Conservation (phyloP, 1,139 yeast species). For the Sugiyamaella japonica region DNA sequence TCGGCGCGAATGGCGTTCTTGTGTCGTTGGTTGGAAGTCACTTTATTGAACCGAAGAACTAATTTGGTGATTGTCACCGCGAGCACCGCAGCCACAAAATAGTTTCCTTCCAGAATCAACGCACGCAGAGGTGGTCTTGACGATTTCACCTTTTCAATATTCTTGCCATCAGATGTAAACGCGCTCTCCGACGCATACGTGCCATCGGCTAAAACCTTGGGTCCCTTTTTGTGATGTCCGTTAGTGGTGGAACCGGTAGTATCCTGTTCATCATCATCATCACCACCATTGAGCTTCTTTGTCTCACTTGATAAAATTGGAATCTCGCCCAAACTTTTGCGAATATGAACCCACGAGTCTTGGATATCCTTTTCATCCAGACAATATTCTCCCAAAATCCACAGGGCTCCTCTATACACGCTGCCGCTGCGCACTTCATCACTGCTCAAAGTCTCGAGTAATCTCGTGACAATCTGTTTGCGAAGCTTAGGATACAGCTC, state of each 20-base stretch:
- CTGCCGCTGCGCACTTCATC: conserved; percentile 73
- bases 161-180: conserved; percentile 41
- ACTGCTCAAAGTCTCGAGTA: conserved; percentile 60
- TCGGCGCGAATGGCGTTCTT: conserved; percentile 91
- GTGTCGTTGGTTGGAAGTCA: conserved; percentile 51
- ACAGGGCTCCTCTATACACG: conserved; percentile 88
- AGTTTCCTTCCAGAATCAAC: conserved; percentile 82
- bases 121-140: conserved; percentile 74
- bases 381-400: conserved; percentile 95
- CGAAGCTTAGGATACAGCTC: conserved; percentile 88
- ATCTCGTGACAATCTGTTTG: conserved; percentile 60
- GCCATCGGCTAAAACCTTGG: conserved; percentile 93
- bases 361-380: conserved; percentile 71
- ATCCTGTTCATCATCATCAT: conserved; percentile 41
- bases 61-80: conserved; percentile 88
- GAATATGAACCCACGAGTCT: conserved; percentile 83
- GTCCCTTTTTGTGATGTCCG: conserved; percentile 51
- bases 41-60: conserved; percentile 70
- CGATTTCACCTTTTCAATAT: conserved; percentile 38
- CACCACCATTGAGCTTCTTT: conserved; percentile 41
- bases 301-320: conserved; percentile 82
- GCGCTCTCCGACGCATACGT: conserved; percentile 98
- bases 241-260: conserved; percentile 18
- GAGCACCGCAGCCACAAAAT: conserved; percentile 84
- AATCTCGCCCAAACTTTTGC: conserved; percentile 83